These are phyloP conservation scores for Neonectria ditissima DNA, from an alignment of 2,329 filamentous ascomycete species.

Conservation along the genomic window DNA sequence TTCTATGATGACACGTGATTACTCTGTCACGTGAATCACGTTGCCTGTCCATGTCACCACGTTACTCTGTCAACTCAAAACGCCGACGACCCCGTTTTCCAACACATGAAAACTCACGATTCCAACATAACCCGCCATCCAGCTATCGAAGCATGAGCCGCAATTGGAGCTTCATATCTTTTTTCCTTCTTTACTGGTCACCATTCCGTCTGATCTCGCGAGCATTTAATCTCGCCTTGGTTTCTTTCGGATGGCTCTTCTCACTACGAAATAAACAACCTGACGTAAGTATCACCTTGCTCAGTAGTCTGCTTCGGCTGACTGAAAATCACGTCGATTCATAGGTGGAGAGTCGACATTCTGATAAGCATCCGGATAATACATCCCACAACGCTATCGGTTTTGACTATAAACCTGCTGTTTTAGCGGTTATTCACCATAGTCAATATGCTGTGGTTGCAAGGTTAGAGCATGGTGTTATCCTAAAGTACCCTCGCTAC, in stretches of 20 bases:
- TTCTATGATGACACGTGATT: no score
- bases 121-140: neutral
- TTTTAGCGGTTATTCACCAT: neutral
- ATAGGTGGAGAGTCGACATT: neutral
- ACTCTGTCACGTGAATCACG: neutral
- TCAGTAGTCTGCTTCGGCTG: neutral
- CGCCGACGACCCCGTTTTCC: neutral
- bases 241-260: neutral
- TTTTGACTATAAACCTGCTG: neutral
- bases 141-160: neutral
- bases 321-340: neutral
- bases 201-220: neutral
- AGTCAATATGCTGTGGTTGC: neutral
- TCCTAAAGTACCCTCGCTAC: neutral
- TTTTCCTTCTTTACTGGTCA: neutral
- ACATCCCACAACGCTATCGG: neutral
- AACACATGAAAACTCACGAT: neutral
- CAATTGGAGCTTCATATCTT: neutral
- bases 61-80: neutral
- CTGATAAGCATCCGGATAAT: neutral
- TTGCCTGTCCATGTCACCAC: neutral
- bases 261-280: neutral
- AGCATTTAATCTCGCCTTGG: neutral
- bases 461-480: neutral
- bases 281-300: neutral